These are phyloP conservation scores for Phialemonium atrogriseum DNA, from an alignment of 2,329 filamentous ascomycete species.

Conservation along the genomic window DNA sequence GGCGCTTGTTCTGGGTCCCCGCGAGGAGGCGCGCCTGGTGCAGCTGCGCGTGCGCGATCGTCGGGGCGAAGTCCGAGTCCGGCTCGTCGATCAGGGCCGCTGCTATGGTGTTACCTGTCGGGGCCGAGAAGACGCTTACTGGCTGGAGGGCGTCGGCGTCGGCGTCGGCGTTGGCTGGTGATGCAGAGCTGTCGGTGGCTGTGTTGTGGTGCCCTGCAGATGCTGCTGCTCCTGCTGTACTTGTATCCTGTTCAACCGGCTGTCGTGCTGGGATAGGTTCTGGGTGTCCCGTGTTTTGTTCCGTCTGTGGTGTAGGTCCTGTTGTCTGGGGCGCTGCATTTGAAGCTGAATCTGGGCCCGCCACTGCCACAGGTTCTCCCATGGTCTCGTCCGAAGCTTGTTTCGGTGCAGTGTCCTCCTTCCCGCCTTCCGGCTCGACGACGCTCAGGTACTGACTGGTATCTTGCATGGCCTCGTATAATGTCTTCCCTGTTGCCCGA, in stretches of 20 bases:
- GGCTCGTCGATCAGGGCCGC: constrained; percentile 61
- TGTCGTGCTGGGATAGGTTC: too few species aligned
- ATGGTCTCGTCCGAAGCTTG: constrained; percentile 7
- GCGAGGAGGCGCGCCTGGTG: constrained; percentile 61
- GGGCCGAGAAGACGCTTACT: constrained; percentile 70
- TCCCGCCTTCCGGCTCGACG: constrained; percentile 23
- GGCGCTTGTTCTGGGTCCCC: constrained; percentile 61
- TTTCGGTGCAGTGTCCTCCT: constrained; percentile 6
- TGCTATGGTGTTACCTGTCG: constrained; percentile 62
- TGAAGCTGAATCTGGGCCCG: neutral
- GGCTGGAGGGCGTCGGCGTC: constrained; percentile 32
- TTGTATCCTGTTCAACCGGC: too few species aligned
- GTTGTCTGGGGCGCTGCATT: neutral
- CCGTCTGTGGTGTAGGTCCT: too few species aligned
- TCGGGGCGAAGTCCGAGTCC: constrained; percentile 70
- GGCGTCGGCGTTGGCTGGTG: too few species aligned
- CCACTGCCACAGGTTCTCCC: neutral
- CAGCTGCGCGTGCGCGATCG: constrained; percentile 65
- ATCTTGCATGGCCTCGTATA: constrained; percentile 78
- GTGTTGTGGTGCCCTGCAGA: neutral
- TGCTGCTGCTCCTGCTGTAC: too few species aligned
- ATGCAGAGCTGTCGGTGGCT: neutral
- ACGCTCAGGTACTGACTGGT: constrained; percentile 69
- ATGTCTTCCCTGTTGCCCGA: constrained; percentile 63
- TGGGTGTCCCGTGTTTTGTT: too few species aligned